Percentiles rank a stretch among this genome's conserved stretches.
Evolutionary conservation across 306 rosid species (phyloP).

Genomic region (Vicia sativa): DNA sequence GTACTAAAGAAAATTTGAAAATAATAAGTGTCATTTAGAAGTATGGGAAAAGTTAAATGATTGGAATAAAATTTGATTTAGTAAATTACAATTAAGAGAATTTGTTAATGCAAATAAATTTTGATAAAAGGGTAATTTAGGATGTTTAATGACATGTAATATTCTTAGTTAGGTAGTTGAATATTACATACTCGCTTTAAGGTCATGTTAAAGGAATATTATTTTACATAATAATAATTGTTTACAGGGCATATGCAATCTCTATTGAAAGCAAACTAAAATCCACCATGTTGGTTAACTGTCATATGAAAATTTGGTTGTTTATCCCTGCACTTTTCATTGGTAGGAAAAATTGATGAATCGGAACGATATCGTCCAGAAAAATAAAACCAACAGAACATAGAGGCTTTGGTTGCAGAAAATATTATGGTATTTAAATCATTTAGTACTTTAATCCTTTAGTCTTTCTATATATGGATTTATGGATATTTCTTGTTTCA

Average conservation of each 20-base stretch:
- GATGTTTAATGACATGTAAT: too few species aligned
- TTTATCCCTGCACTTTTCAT: conserved; percentile 1
- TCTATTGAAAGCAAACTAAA: conserved; percentile 21
- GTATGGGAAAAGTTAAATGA: too few species aligned
- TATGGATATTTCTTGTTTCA: conserved; percentile 12
- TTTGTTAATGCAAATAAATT: too few species aligned
- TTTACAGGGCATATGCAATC: conserved; percentile 23
- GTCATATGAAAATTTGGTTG: conserved; percentile 2
- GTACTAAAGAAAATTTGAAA: too few species aligned
- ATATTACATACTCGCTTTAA: background rate
- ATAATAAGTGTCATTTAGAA: too few species aligned
- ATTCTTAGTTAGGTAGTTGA: too few species aligned
- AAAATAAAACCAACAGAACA: conserved; percentile 93
- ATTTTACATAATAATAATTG: conserved; percentile 14
- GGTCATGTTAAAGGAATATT: conserved; percentile 21
- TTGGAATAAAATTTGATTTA: too few species aligned
- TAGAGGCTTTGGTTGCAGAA: conserved; percentile 98
- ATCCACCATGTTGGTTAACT: conserved; percentile 16
- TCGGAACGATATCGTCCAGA: conserved; percentile 93
- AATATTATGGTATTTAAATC: conserved; percentile 71
- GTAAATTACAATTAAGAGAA: too few species aligned
- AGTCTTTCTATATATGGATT: conserved; percentile 27
- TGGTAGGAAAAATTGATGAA: conserved; percentile 74
- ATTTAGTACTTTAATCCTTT: conserved; percentile 24
- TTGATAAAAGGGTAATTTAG: too few species aligned